Base-by-base conservation (phyloP, 179 eudicot species). In the Silene noctiflora region DNA sequence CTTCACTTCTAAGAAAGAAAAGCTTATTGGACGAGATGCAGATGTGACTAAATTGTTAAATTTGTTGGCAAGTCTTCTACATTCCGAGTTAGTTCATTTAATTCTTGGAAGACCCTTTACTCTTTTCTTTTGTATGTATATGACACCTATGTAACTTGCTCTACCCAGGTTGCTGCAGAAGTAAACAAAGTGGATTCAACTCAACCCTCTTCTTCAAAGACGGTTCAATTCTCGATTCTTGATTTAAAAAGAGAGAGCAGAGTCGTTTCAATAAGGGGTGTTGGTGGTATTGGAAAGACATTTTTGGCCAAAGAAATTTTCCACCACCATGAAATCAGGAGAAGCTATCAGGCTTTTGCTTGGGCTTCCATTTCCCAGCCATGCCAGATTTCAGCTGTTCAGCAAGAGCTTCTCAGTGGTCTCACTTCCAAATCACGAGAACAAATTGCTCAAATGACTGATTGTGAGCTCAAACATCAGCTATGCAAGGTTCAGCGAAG, bases 331-430 rank as follows among this genome's bases (percentile, higher is more conserved):
- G 2, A 70, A 10, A 78, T 82, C 27, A 75, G 64, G 77, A 53
- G 56, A 17, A 39, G 74, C 21, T 82, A 79, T 22, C 25, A 75
- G 0, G 79, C 79, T 25, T 76, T 72, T 67, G 85, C 80, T 29
- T 82, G 85, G 85, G 82, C 78, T 66, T 72, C 68, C 55, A 58
- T 82, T 48, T 76, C 85, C 13, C 55, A 68, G 21, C 82, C 78
- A 19, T 79, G 76, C 12, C 79, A 59, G 25, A 53, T 65, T 13
- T 64, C 71, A 33, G 77, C 77, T 58, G 64, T 82, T 39, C 70
- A 46, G 56, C 67, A 75, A 58, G 63, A 75, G 61, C 78, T 82
- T 58, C 58, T 78, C 35, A 53, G 76, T 20, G 42, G 48, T 31
- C 82, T 82, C 12, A 29, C 71, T 8, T 59, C 65, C 1, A 76